Evolutionary conservation across 2,329 filamentous ascomycete species (phyloP), one percentile per base, ranked within the genome.

Genomic region (Xylariaceae sp.): DNA sequence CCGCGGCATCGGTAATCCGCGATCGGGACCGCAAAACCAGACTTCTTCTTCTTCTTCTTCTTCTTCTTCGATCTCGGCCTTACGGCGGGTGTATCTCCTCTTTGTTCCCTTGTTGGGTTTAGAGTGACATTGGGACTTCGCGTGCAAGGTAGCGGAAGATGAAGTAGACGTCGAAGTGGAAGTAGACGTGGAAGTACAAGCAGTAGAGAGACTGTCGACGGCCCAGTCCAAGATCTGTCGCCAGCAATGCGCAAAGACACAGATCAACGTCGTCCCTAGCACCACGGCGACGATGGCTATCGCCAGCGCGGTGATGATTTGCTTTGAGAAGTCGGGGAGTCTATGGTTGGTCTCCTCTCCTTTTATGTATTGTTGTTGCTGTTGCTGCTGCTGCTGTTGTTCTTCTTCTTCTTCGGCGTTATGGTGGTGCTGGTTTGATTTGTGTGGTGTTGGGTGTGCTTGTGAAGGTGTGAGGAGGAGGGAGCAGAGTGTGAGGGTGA

Each of bases 171-270:
- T 19, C 19, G 19, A 19, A 19, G 19, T 19, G 19, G 19, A 19
- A 19, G 19, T 19, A 19, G 19, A 19, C 19, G 19, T 19, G 19
- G 19, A 19, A 19, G 19, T 19, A 1, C 19, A 19, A 19, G 19
- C 19, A 19, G 19, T 19, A 19, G 19, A 19, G 19, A 19, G 19
- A 19, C 19, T 19, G 19, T 19, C 19, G 3, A n/a, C 6, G 6
- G 32, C 11, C 34, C 51, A 47, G 40, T 54, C 50, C 6, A 62
- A 37, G 35, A 65, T 61, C 48, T 55, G 51, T 29, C 60, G 59
- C 64, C 61, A 65, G 52, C 55, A 64, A 54, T 65, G 61, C 11
- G 64, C 59, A 52, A 64, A 54, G n/a, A 58, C 60, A 51, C 62
- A 65, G 39, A 65, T 54, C 12, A 62, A 11, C 27, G 54, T 50